These are phyloP conservation scores for Malus asiatica DNA, from an alignment of 306 rosid species.

Conservation along the genomic window DNA sequence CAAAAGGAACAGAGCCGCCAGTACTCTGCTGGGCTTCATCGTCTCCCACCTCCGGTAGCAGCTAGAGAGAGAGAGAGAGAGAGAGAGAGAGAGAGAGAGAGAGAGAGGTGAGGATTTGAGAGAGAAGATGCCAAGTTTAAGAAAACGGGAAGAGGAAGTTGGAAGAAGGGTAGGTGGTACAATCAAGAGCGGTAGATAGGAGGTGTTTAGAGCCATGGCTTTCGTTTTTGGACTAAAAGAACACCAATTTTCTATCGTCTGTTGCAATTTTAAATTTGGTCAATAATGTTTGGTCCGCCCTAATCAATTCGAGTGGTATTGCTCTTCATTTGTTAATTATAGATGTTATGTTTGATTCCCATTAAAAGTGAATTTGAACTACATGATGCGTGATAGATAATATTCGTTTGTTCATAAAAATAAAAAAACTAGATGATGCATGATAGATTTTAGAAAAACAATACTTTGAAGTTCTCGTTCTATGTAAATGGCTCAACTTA, in stretches of 20 bases:
- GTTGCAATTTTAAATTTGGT: too few relatives aligned
- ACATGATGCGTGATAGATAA: too few relatives aligned
- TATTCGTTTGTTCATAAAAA: too few relatives aligned
- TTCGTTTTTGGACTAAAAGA: constrained; percentile 19
- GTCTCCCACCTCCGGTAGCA: background rate
- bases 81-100: background rate
- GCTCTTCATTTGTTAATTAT: too few relatives aligned
- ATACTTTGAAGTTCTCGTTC: too few relatives aligned
- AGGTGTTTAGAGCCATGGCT: background rate
- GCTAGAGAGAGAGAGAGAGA: background rate
- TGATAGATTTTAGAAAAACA: too few relatives aligned
- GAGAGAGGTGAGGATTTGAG: background rate
- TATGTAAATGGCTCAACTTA: too few relatives aligned
- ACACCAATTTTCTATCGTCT: background rate
- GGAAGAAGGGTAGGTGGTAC: background rate
- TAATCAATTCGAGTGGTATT: too few relatives aligned
- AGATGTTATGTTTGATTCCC: too few relatives aligned
- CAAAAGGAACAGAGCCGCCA: constrained; percentile 31
- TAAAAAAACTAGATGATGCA: too few relatives aligned
- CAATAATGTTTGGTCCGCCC: too few relatives aligned
- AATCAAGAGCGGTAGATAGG: background rate
- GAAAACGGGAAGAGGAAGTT: background rate
- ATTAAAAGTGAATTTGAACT: too few relatives aligned
- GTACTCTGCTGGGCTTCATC: constrained; percentile 26
- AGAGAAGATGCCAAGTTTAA: background rate